Conservation (phyloP, 1,139 yeast species). For the Arxiozyma heterogenica region DNA sequence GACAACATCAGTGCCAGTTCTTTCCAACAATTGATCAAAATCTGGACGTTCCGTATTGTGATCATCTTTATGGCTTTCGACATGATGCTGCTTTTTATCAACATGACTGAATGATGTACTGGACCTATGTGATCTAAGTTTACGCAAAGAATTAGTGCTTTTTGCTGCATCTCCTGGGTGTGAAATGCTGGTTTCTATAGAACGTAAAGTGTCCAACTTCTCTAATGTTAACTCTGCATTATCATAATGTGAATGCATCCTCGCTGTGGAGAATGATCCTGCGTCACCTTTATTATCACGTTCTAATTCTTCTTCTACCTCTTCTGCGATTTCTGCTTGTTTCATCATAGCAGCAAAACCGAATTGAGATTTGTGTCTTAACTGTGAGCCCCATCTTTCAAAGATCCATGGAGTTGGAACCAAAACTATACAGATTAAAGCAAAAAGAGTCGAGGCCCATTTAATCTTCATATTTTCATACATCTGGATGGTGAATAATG, state of each 20-base stretch:
- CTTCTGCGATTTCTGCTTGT: constrained; percentile 13
- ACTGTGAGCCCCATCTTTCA: constrained; percentile 43
- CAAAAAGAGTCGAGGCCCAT: constrained; percentile 75
- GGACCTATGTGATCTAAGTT: not conserved
- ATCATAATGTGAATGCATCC: not conserved
- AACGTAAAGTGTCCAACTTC: constrained; percentile 10
- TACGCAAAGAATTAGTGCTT: not conserved
- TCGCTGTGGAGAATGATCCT: not conserved
- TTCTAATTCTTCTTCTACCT: not conserved
- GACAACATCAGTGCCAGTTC: not conserved
- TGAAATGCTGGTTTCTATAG: constrained; percentile 10
- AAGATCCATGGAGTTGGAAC: constrained; percentile 62
- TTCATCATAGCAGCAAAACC: constrained; percentile 44
- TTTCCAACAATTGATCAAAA: not conserved
- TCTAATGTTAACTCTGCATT: constrained; percentile 10
- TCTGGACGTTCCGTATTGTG: not conserved
- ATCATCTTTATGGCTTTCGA: not conserved
- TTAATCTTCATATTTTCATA: constrained; percentile 54
- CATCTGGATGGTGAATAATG: constrained; percentile 71
- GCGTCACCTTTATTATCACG: not conserved
- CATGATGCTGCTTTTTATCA: not conserved
- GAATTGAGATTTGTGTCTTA: constrained; percentile 46
- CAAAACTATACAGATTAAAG: constrained; percentile 61
- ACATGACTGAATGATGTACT: not conserved
- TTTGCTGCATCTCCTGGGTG: constrained; percentile 4